phyloP scores from a whole-genome alignment of 176 grass and related monocot genomes.

The Phoenix dactylifera region DNA sequence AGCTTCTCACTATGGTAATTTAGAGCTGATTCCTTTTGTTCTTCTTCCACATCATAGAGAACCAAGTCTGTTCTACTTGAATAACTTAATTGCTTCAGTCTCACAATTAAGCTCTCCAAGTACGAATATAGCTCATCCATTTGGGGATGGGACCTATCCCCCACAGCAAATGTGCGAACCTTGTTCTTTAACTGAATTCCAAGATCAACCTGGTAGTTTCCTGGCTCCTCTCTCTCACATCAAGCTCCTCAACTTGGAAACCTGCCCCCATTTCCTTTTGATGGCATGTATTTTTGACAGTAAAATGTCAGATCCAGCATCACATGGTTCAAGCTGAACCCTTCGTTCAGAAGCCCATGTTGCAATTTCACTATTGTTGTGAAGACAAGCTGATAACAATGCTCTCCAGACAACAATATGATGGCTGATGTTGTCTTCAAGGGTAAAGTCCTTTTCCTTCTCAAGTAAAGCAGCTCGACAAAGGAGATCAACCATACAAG shows the following conservation, averaged over 20 bases:
- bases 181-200: constrained; percentile 48
- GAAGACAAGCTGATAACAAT: constrained; percentile 56
- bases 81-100: constrained; percentile 41
- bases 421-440: constrained; percentile 33
- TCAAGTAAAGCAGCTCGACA: constrained; percentile 37
- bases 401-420: constrained; percentile 53
- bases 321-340: constrained; percentile 39
- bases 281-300: constrained; percentile 58
- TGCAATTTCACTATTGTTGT: constrained; percentile 36
- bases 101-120: constrained; percentile 32
- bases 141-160: constrained; percentile 31
- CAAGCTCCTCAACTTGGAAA: constrained; percentile 38
- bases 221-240: constrained; percentile 38
- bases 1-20: constrained; percentile 50
- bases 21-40: constrained; percentile 46
- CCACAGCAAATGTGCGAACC: constrained; percentile 33
- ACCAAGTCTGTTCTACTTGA: constrained; percentile 38
- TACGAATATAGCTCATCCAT: constrained; percentile 33
- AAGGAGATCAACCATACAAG: constrained; percentile 66
- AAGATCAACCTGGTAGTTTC: constrained; percentile 45
- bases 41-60: constrained; percentile 47
- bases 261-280: constrained; percentile 44
- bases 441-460: constrained; percentile 40
- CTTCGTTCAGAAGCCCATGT: constrained; percentile 38
- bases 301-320: constrained; percentile 49